Percentiles rank a stretch among this genome's conserved stretches.
Evolutionary conservation across 164 flowering plant species (phyloP).

Genomic region (Stephania yunnanensis): DNA sequence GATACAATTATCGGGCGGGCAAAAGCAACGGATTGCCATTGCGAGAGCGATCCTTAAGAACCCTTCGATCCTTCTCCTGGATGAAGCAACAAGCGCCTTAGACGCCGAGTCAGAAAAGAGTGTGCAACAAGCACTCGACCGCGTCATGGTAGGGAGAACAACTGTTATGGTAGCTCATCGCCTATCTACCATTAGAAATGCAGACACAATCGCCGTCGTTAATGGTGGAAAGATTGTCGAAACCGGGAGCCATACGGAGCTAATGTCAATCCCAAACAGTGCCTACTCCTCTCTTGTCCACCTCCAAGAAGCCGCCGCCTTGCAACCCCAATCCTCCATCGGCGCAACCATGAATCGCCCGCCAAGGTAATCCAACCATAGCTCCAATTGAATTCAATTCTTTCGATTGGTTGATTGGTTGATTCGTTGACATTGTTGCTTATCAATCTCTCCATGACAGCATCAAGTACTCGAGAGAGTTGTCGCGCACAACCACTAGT

Average conservation of each 20-base stretch:
- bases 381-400: too few relatives aligned
- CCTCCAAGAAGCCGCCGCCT: conserved; percentile 59
- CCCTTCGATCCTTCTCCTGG: conserved; percentile 12
- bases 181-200: conserved; percentile 8
- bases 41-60: conserved; percentile 10
- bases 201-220: conserved; percentile 8
- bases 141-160: conserved; percentile 10
- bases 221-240: conserved; percentile 10
- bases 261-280: conserved; percentile 56
- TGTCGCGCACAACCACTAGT: conserved; percentile 57
- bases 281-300: conserved; percentile 76
- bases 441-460: conserved; percentile 25
- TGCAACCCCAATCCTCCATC: conserved; percentile 19
- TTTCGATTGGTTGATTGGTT: neutral
- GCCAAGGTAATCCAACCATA: conserved; percentile 36
- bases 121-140: conserved; percentile 12
- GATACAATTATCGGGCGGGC: conserved; percentile 15
- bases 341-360: conserved; percentile 43
- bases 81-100: conserved; percentile 15
- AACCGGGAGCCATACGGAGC: conserved; percentile 62
- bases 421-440: neutral
- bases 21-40: conserved; percentile 15
- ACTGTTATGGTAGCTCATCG: conserved; percentile 13
- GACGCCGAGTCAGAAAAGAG: conserved; percentile 11
- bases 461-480: conserved; percentile 52